A percentile compares a stretch with the other conserved stretches of the same genome.
phyloP scores from a whole-genome alignment of 371 early-diverging fungal species.

The Dinochytrium kinnereticum region DNA sequence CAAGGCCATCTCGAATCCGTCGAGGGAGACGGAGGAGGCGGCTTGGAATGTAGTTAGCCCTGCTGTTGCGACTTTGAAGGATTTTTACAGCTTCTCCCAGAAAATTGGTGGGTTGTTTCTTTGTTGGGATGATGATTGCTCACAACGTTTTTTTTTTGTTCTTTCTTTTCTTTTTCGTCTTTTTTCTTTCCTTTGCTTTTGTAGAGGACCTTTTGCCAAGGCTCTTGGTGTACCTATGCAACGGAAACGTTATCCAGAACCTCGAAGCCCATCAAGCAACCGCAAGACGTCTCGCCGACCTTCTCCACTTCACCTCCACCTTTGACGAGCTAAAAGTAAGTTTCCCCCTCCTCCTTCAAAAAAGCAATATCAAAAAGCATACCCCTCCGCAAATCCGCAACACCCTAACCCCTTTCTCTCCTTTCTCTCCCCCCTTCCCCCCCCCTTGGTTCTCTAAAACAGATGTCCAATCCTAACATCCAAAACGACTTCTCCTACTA shows the following conservation, averaged over 20 bases:
- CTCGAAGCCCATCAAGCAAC: conserved; percentile 77
- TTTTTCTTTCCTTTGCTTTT: too few relatives aligned
- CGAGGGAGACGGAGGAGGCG: conserved; percentile 77
- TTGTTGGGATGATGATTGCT: neutral
- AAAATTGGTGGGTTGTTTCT: conserved; percentile 62
- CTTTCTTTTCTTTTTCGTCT: neutral
- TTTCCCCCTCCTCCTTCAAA: neutral
- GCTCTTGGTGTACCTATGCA: conserved; percentile 74
- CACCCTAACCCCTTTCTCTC: neutral
- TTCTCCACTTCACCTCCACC: conserved; percentile 84
- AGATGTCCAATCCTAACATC: conserved; percentile 89
- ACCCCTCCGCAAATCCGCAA: too few relatives aligned
- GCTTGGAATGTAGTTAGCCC: conserved; percentile 87
- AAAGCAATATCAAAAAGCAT: neutral
- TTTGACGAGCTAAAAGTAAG: conserved; percentile 88
- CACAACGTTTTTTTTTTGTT: conserved; percentile 4
- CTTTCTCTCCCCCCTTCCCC: too few relatives aligned
- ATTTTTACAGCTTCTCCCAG: conserved; percentile 77
- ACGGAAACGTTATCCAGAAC: conserved; percentile 64
- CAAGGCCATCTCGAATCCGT: conserved; percentile 82
- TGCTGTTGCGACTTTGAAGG: conserved; percentile 74
- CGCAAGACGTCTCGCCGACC: conserved; percentile 76
- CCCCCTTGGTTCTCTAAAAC: too few relatives aligned
- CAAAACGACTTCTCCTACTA: conserved; percentile 98
- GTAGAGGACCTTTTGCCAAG: conserved; percentile 78